phyloP scores from a whole-genome alignment of 805 yeast genomes.

The Candida nonsorbophila region DNA sequence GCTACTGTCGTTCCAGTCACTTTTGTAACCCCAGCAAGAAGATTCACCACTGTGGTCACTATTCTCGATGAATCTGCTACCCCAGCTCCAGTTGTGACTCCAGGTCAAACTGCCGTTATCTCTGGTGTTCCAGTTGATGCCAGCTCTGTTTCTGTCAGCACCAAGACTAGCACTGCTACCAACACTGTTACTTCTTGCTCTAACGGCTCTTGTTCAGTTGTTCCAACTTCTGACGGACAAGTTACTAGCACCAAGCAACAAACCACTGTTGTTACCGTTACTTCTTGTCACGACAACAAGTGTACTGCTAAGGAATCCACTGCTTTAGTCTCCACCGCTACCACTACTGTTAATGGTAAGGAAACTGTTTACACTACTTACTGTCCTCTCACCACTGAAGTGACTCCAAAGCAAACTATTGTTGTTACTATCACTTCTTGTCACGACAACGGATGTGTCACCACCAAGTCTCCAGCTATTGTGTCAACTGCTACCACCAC shows the following conservation, averaged over 20 bases:
- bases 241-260: slow-evolving; percentile 10
- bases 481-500: slow-evolving; percentile 16
- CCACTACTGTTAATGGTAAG: slow-evolving; percentile 7
- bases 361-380: slow-evolving; percentile 25
- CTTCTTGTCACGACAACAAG: slow-evolving; percentile 27
- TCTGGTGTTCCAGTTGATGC: slow-evolving; percentile 22
- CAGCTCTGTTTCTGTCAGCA: slow-evolving; percentile 24
- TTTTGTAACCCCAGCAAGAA: too few species aligned
- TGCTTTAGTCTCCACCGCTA: slow-evolving; percentile 7
- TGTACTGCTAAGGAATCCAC: slow-evolving; percentile 12
- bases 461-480: slow-evolving; percentile 13
- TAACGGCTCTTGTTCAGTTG: slow-evolving; percentile 21
- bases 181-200: slow-evolving; percentile 25
- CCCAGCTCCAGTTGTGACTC: slow-evolving; percentile 29
- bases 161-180: slow-evolving; percentile 9
- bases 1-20: slow-evolving; percentile 29
- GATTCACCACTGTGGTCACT: too few species aligned
- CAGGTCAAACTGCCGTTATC: too few species aligned
- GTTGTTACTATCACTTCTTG: slow-evolving; percentile 22
- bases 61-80: too few species aligned
- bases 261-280: slow-evolving; percentile 26
- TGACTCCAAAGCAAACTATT: slow-evolving; percentile 12
- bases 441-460: slow-evolving; percentile 19
- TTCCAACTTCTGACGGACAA: slow-evolving; percentile 16
- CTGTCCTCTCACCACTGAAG: slow-evolving; percentile 19